These are phyloP conservation scores for Magnusiomyces sp. DNA, from an alignment of 1,139 yeast genomes.

Conservation along the genomic window DNA sequence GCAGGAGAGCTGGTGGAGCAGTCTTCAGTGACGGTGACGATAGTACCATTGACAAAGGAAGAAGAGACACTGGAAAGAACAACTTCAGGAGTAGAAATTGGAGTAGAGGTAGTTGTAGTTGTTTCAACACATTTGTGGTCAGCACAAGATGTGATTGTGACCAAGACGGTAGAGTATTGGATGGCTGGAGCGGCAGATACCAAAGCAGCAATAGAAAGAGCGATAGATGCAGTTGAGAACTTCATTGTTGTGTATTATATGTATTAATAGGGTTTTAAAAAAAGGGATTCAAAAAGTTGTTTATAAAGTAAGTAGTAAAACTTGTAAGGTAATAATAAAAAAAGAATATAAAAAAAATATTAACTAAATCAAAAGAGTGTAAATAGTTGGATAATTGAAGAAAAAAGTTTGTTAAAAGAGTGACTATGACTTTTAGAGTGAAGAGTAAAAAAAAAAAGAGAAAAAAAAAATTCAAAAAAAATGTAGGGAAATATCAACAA, in stretches of 20 bases:
- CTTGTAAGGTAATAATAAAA: neutral
- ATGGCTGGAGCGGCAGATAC: conserved; percentile 3
- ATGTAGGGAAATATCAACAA: neutral
- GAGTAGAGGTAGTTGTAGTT: conserved; percentile 3
- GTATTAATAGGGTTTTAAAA: neutral
- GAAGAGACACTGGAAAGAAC: neutral
- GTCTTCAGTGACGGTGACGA: conserved; percentile 1
- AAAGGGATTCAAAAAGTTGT: neutral
- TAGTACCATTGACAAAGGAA: conserved; percentile 3
- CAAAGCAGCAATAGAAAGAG: neutral
- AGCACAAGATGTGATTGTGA: conserved; percentile 11
- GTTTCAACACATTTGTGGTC: conserved; percentile 6
- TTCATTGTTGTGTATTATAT: neutral
- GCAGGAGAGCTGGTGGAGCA: neutral
- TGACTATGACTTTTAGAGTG: neutral
- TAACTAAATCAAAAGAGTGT: neutral
- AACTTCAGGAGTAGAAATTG: conserved; percentile 1
- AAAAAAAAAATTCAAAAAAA: neutral
- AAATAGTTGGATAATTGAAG: neutral
- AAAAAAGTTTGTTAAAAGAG: neutral
- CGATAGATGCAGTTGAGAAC: neutral
- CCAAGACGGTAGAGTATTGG: conserved; percentile 7
- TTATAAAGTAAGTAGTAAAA: neutral
- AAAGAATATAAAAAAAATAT: neutral
- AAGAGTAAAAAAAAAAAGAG: neutral